Conservation (phyloP, 108 stramenopile species). For the Skeletonema marinoi region DNA sequence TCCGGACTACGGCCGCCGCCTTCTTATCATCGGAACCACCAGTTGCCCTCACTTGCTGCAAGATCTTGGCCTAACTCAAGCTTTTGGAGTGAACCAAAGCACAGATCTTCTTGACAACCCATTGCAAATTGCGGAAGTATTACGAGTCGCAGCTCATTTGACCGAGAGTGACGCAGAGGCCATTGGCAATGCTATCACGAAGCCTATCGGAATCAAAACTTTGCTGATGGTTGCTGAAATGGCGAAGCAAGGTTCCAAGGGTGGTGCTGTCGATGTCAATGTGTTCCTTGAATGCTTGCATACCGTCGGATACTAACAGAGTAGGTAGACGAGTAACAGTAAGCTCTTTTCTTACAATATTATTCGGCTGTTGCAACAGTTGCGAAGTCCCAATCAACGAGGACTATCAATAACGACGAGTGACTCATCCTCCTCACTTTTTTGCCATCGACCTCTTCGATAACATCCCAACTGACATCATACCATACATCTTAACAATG, state of each 20-base stretch:
- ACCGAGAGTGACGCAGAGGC: slow-evolving; percentile 72
- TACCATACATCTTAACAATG: not conserved
- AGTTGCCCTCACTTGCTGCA: slow-evolving; percentile 86
- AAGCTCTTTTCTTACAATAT: not conserved
- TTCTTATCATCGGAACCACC: slow-evolving; percentile 96
- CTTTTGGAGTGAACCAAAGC: slow-evolving; percentile 88
- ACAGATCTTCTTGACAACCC: slow-evolving; percentile 87
- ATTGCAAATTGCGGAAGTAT: slow-evolving; percentile 83
- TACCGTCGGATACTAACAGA: slow-evolving; percentile 86
- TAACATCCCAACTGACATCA: too few species aligned
- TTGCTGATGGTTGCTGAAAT: slow-evolving; percentile 96
- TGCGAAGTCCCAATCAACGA: not conserved
- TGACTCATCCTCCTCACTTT: not conserved
- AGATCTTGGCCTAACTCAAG: slow-evolving; percentile 90
- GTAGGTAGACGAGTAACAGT: not conserved
- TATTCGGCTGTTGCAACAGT: too few species aligned
- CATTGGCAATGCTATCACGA: slow-evolving; percentile 88
- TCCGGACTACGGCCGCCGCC: slow-evolving; percentile 85
- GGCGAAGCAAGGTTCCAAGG: slow-evolving; percentile 87
- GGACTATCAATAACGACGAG: not conserved
- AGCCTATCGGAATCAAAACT: slow-evolving; percentile 97
- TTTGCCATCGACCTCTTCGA: too few species aligned
- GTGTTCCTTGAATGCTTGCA: slow-evolving; percentile 97
- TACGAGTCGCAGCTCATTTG: slow-evolving; percentile 84
- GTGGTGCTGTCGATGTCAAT: slow-evolving; percentile 79